Base-by-base conservation (phyloP, 805 yeast genomes). In the Diddensiella santjacobensis region DNA sequence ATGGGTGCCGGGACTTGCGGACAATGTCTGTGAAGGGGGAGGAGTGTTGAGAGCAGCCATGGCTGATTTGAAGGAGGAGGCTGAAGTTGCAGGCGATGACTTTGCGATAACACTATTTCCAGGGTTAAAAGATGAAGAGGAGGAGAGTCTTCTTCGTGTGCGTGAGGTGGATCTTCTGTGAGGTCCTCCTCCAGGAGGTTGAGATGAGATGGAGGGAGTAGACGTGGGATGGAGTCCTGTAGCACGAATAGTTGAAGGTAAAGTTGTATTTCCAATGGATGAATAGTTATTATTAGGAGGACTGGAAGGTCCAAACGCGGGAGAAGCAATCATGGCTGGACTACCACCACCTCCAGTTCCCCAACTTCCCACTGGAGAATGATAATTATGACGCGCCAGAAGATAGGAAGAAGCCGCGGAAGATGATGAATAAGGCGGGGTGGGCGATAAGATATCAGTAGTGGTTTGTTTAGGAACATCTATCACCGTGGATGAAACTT, bases 391-490 rank as follows among this genome's bases (percentile, higher is more conserved):
- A 8, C 38, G 15, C 18, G 20, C 20, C 20, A n/a, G 10, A 6
- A 35, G 18, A 17, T n/a, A 35, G 6, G 38, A 35, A 35, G 38
- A 35, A n/a, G 38, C 38, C 15, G 38, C 38, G 8, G 38, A 35
- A 6, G 38, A 35, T n/a, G 38, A 35, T 17, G 38, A 35, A 17
- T 35, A 35, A 6, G 38, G 38, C 6, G 38, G 38, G 8, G 38
- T 35, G 20, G 38, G 18, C 8, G 20, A n/a, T 6, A 35, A 8
- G 18, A 8, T 17, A 17, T 22, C 40, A 22, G 48, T 33, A 23
- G 49, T 44, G n/a, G 49, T 44, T 11, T 22, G 15, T 6, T 22
- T 13, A 8, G 49, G 49, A 8, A 41, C 44, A 17, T 41, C 44
- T 11, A 41, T 41, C 8, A 24, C 17, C 8, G 26, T 35, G 8